Evolutionary conservation across 352 stramenopile genomes (phyloP).

Genomic region (Globisporangium cylindrosporum): DNA sequence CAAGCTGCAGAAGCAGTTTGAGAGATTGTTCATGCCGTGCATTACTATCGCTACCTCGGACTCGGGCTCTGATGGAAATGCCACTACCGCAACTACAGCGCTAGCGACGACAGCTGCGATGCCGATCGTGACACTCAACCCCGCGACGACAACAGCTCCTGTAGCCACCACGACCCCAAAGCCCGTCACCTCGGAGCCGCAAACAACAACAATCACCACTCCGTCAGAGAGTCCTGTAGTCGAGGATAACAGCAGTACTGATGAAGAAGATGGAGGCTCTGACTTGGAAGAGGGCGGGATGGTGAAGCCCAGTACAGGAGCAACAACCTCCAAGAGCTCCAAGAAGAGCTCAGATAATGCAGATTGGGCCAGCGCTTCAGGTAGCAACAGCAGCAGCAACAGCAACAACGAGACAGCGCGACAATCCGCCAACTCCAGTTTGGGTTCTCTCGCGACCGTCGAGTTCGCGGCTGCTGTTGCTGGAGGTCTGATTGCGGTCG

Average conservation of each 20-base stretch:
- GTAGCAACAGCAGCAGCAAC: neutral
- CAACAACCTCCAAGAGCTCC: neutral
- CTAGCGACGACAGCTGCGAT: neutral
- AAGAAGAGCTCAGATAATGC: neutral
- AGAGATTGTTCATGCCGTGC: neutral
- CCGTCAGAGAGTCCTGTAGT: neutral
- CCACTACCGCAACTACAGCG: neutral
- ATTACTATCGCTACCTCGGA: neutral
- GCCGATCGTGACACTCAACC: neutral
- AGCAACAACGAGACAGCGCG: neutral
- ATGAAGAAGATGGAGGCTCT: neutral
- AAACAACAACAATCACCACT: neutral
- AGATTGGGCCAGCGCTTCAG: neutral
- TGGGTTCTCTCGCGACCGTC: neutral
- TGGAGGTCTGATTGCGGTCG: neutral
- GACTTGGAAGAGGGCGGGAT: neutral
- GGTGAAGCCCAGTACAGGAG: neutral
- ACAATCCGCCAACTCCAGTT: neutral
- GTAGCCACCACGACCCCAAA: neutral
- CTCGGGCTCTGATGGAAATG: neutral
- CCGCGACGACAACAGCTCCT: neutral
- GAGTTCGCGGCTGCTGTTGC: neutral
- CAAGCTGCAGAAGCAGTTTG: constrained; percentile 3
- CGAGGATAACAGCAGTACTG: neutral
- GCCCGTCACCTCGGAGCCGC: neutral